Conservation (phyloP, 1,284 basidiomycete genomes). For the Ganoderma sinense region DNA sequence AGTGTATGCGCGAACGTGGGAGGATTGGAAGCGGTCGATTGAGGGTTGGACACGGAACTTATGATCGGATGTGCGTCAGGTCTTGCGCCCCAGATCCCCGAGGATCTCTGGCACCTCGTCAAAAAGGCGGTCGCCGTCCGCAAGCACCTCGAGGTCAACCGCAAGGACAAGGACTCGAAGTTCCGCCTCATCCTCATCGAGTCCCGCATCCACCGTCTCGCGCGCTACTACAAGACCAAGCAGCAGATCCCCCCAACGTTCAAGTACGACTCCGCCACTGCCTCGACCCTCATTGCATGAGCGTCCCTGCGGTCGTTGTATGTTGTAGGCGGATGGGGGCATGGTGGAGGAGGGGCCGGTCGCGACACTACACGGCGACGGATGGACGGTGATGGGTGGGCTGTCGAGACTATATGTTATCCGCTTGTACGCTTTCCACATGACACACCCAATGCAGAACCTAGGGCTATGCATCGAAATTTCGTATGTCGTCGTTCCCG, state of each 20-base stretch:
- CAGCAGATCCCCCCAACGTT: conserved; percentile 97
- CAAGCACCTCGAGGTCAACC: conserved; percentile 98
- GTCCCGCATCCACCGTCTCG: conserved; percentile 96
- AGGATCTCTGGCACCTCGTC: conserved; percentile 99
- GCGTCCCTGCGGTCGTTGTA: conserved; percentile 27
- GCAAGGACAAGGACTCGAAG: conserved; percentile 98
- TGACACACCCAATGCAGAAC: conserved; percentile 38
- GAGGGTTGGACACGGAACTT: conserved; percentile 8
- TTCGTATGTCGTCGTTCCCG: conserved; percentile 18
- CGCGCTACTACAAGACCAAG: conserved; percentile 98
- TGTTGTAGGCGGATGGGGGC: conserved; percentile 25
- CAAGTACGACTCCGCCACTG: conserved; percentile 96
- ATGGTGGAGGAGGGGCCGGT: conserved; percentile 11
- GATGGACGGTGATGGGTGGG: conserved; percentile 28
- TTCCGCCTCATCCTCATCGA: conserved; percentile 99
- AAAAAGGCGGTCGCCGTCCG: conserved; percentile 99
- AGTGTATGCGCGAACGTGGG: not conserved
- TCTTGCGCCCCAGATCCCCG: conserved; percentile 97
- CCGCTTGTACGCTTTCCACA: conserved; percentile 37
- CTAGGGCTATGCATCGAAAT: conserved; percentile 37
- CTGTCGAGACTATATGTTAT: conserved; percentile 35
- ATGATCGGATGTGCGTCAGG: conserved; percentile 56
- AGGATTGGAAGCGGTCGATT: conserved; percentile 1
- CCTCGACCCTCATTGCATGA: conserved; percentile 86
- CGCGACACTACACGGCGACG: conserved; percentile 10